Percentiles rank a stretch among this genome's conserved stretches.
Conservation (phyloP, 148 eudicot genomes). For the Rhododendron simsii region DNA sequence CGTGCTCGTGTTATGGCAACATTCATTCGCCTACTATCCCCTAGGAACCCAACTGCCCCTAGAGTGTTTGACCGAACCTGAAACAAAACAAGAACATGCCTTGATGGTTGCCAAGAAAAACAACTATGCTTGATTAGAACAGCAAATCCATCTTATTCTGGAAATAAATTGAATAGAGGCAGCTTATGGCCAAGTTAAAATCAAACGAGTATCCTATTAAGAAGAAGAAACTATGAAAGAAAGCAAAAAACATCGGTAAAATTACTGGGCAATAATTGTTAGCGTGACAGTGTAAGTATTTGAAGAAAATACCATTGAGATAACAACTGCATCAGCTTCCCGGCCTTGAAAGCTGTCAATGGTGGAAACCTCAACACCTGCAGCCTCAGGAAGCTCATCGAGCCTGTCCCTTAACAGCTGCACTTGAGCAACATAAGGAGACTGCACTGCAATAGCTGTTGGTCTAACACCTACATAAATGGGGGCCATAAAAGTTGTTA, state of each 20-base stretch:
- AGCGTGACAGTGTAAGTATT: neutral
- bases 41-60: conserved; percentile 91
- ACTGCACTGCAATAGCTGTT: conserved; percentile 69
- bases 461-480: conserved; percentile 67
- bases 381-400: conserved; percentile 50
- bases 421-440: conserved; percentile 95
- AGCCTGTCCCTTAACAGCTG: conserved; percentile 75
- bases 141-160: too few species aligned
- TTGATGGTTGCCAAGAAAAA: neutral
- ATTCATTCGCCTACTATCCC: conserved; percentile 83
- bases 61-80: conserved; percentile 88
- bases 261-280: neutral
- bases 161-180: neutral
- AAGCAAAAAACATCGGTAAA: neutral
- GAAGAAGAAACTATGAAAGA: neutral
- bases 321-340: conserved; percentile 86
- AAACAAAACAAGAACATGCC: neutral
- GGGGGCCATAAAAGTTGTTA: neutral
- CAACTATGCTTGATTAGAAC: too few species aligned
- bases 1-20: conserved; percentile 91
- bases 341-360: conserved; percentile 91
- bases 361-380: conserved; percentile 76
- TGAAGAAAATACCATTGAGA: conserved; percentile 61
- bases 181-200: neutral
- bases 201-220: neutral